Percentiles rank a stretch among this genome's conserved stretches.
phyloP scores from a whole-genome alignment of 2,329 filamentous ascomycete species.

The Penicillium glabrum region DNA sequence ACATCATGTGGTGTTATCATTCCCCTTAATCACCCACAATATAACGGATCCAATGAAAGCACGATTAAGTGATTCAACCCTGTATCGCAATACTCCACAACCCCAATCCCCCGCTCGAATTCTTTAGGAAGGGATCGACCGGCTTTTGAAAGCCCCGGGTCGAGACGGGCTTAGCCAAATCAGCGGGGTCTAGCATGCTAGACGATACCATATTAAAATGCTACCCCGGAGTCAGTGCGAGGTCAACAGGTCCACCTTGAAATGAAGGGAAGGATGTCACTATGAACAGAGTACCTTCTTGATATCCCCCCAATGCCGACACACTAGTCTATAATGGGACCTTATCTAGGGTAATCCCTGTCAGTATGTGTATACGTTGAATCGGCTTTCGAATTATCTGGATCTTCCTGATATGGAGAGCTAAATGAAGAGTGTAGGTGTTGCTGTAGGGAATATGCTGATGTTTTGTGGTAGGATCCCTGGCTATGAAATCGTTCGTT shows the following conservation, averaged over 20 bases:
- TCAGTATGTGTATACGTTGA: too few species aligned
- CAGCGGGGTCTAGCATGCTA: neutral
- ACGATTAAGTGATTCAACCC: neutral
- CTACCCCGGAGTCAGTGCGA: conserved; percentile 8
- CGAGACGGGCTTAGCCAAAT: neutral
- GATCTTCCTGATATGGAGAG: too few species aligned
- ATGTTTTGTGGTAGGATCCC: too few species aligned
- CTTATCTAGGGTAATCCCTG: too few species aligned
- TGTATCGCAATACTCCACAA: neutral
- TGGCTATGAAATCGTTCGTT: too few species aligned
- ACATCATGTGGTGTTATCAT: neutral
- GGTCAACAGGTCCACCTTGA: neutral
- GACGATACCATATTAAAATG: neutral
- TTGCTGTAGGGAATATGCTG: too few species aligned
- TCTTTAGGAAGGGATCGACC: conserved; percentile 1
- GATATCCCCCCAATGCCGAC: too few species aligned
- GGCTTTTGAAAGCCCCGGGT: neutral
- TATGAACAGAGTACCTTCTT: too few species aligned
- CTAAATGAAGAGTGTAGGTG: too few species aligned
- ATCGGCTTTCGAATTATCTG: too few species aligned
- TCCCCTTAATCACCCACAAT: neutral
- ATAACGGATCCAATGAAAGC: neutral
- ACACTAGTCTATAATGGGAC: too few species aligned
- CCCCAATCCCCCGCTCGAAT: neutral
- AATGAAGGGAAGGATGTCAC: neutral